phyloP scores from a whole-genome alignment of 1,139 yeast species.

The Kurtzmaniella natalensis region DNA sequence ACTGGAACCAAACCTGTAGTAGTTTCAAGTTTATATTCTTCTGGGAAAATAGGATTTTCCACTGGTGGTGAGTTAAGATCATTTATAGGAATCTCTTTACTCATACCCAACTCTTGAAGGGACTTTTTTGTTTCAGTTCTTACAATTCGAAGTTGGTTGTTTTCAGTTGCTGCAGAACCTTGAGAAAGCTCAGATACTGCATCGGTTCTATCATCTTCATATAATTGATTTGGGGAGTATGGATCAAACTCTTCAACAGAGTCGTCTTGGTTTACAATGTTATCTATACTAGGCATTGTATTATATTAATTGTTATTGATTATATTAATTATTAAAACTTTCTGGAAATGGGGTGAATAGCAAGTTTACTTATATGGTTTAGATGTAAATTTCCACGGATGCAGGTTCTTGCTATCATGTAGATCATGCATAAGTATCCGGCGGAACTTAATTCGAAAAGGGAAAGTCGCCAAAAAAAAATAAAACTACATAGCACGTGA shows the following conservation, averaged over 20 bases:
- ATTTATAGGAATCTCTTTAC: slow-evolving; percentile 46
- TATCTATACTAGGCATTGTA: no score
- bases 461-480: not conserved
- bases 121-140: slow-evolving; percentile 70
- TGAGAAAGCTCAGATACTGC: slow-evolving; percentile 38
- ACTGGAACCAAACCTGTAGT: slow-evolving; percentile 83
- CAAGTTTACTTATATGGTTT: not conserved
- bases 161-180: slow-evolving; percentile 9
- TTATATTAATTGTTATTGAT: no score
- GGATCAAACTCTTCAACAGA: slow-evolving; percentile 5
- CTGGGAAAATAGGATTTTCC: slow-evolving; percentile 75
- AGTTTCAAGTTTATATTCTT: slow-evolving; percentile 85
- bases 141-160: slow-evolving; percentile 12
- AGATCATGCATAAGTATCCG: not conserved
- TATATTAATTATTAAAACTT: not conserved
- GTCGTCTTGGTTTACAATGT: not conserved
- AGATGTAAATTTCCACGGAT: not conserved
- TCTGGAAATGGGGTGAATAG: no score
- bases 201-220: slow-evolving; percentile 25
- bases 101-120: slow-evolving; percentile 57
- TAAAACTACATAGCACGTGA: no score
- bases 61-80: slow-evolving; percentile 62
- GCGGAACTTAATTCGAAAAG: no score
- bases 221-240: slow-evolving; percentile 4
- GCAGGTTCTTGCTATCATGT: not conserved